Evolutionary conservation across 768 basidiomycete species (phyloP).

Genomic region (Termitomyces sp.): DNA sequence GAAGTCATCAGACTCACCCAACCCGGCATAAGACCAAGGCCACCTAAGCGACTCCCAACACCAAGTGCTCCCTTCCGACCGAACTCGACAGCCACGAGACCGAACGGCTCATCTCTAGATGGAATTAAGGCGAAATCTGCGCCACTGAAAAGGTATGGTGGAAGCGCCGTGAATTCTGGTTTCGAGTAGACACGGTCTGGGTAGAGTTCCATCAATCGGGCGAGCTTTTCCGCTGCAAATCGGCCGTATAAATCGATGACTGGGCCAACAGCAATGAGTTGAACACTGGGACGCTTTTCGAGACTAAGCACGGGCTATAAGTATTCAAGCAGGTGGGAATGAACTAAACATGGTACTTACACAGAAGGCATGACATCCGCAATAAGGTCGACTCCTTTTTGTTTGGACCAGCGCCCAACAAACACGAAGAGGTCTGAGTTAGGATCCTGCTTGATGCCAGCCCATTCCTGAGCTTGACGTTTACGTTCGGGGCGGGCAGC

Average conservation of each 20-base stretch:
- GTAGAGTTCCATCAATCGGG: slow-evolving; percentile 90
- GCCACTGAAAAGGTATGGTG: slow-evolving; percentile 90
- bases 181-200: slow-evolving; percentile 94
- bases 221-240: slow-evolving; percentile 92
- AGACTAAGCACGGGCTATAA: slow-evolving; percentile 40
- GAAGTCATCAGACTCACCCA: slow-evolving; percentile 57
- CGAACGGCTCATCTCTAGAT: slow-evolving; percentile 94
- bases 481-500: slow-evolving; percentile 88
- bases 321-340: background rate
- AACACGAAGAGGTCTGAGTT: slow-evolving; percentile 90
- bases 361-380: slow-evolving; percentile 92
- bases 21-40: slow-evolving; percentile 95
- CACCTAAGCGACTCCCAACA: slow-evolving; percentile 90
- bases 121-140: slow-evolving; percentile 96
- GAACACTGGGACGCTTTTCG: slow-evolving; percentile 81
- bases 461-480: slow-evolving; percentile 94
- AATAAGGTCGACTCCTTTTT: slow-evolving; percentile 96
- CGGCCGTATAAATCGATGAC: slow-evolving; percentile 95
- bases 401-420: slow-evolving; percentile 97
- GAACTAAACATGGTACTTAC: slow-evolving; percentile 35
- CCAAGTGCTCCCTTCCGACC: slow-evolving; percentile 95
- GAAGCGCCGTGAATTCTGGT: slow-evolving; percentile 92
- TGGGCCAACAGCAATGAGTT: slow-evolving; percentile 86
- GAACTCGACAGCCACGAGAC: slow-evolving; percentile 93
- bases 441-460: slow-evolving; percentile 87